Base-by-base conservation (phyloP, 192 early-diverging fungal genomes). In the Pilobolus umbonatus region DNA sequence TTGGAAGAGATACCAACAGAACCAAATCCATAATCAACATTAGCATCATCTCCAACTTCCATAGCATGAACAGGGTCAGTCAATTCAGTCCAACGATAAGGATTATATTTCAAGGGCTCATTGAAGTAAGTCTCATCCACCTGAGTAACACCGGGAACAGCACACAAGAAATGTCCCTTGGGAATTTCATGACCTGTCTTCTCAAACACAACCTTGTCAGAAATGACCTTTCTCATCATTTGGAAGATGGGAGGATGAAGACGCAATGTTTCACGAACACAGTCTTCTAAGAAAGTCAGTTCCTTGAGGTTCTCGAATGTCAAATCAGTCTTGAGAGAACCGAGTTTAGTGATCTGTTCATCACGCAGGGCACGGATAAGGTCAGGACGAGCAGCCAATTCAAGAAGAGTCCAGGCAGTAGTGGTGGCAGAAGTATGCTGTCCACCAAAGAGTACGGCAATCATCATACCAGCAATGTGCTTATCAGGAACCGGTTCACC, bases 371-470 rank as follows among this genome's bases (percentile, higher is more conserved):
- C 80, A 46, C 81, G 77, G 60, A 86, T 58, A 28, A 94, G 56
- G 2, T 89, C 75, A 22, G 91, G 90, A 50, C 82, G 76, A 19
- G 77, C 71, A 26, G 96, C 93, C 52, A 98, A 69, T 72, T 91
- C 85, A 55, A 95, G 80, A 12, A 96, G 64, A 8, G 93, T 82
- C 96, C 96, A 98, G 32, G 92, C 86, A 9, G 85, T 79, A 19
- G 96, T 96, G 38, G 96, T 93, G 15, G 93, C 89, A 17, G 80
- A 84, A 5, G 96, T 97, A 74, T 98, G 96, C 72, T 97, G 95
- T n/a, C 96, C 96, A 31, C 90, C 96, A 85, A 98, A 91, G 45
- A 98, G 78, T 43, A 92, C 67, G 19, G 96, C 96, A 80, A 98
- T 98, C 88, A 96, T 89, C 83, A 98, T 87, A 81, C 93, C 89